Base-by-base conservation (phyloP, 768 basidiomycete species). In the Boletus reticulatus region DNA sequence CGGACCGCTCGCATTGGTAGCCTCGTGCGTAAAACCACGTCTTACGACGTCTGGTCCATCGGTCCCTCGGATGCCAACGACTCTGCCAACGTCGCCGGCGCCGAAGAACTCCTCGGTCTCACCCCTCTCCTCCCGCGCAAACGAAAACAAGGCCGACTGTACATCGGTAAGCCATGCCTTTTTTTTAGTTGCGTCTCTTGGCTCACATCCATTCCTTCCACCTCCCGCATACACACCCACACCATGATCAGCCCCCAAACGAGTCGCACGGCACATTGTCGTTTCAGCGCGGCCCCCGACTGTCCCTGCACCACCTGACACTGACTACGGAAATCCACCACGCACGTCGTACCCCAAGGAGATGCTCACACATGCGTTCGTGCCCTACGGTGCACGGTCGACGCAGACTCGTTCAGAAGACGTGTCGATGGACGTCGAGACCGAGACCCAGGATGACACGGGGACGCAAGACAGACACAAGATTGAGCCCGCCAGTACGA, bases 21-120 rank as follows among this genome's bases (percentile, higher is more conserved):
- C 4, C 55, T 91, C 20, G 72, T 76, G 13, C 76, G 79, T 24
- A 90, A 87, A 65, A 71, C 77, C 36, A 70, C 76, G 4, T 71
- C 76, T 0, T 88, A 83, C 57, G 87, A 89, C 58, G 71, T 90
- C 8, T 91, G 87, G 88, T 79, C 80, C 19, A 61, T 88, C 16
- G 82, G 27, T 29, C 27, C 27, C 9, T 29, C 77, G 5, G 72
- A 72, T 43, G 68, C 74, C 32, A 48, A 67, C n/a, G n/a, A n/a
- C n/a, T n/a, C n/a, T 47, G 60, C 59, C 52, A 9, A 67, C 2
- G 56, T 82, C 0, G 87, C 81, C 4, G 88, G 82, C 0, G 88
- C 81, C 4, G 89, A 89, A 59, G 89, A 90, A 67, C 69, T 89
- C 39, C 80, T 78, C 41, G 69, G 72, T 0, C 65, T 91, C 9